A percentile compares a stretch with the other conserved stretches of the same genome.
phyloP scores from a whole-genome alignment of 495 filamentous ascomycete genomes.

The Daldinia bambusicola region DNA sequence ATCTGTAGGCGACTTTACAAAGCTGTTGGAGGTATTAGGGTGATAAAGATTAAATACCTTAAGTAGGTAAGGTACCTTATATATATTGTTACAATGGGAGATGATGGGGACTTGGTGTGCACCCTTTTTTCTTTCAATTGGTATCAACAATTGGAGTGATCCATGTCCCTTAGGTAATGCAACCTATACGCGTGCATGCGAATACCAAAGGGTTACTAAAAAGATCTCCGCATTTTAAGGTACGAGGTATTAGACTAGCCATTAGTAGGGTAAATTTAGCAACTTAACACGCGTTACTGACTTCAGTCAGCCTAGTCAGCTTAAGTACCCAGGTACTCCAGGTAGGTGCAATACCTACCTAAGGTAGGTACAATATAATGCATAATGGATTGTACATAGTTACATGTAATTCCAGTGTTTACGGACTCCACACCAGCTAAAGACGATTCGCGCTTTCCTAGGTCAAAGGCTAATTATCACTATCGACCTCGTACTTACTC shows the following conservation, averaged over 20 bases:
- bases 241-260: background rate
- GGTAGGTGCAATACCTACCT: no score
- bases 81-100: no score
- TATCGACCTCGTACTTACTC: slow-evolving; percentile 3
- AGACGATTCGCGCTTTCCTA: slow-evolving; percentile 28
- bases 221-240: background rate
- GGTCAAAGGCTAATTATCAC: background rate
- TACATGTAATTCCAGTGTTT: no score
- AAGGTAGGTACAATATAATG: no score
- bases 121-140: no score
- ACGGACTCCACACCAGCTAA: slow-evolving; percentile 31
- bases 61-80: no score
- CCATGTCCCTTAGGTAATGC: no score
- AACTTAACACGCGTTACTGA: slow-evolving; percentile 19
- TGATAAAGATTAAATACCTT: background rate
- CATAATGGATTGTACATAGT: no score
- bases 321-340: no score
- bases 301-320: background rate
- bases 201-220: background rate
- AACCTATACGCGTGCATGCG: background rate
- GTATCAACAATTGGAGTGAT: no score
- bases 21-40: slow-evolving; percentile 45
- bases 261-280: slow-evolving; percentile 12
- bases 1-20: slow-evolving; percentile 50
- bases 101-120: no score